These are phyloP conservation scores for Limtongozyma cylindracea DNA, from an alignment of 805 yeast genomes.

Conservation along the genomic window DNA sequence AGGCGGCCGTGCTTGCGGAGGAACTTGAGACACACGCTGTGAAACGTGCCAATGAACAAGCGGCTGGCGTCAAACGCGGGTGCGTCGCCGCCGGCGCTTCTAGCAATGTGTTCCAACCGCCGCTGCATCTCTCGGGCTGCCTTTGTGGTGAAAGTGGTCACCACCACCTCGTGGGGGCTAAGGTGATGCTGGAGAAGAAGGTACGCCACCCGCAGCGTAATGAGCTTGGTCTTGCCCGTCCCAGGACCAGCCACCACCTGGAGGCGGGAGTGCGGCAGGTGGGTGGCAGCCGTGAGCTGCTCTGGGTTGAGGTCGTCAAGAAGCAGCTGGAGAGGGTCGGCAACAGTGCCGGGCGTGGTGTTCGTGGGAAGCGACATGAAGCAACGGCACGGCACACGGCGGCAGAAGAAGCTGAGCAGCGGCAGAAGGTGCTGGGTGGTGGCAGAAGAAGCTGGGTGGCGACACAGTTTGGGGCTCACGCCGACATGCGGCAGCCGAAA, in stretches of 20 bases:
- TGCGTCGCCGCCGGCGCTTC: conserved; percentile 10
- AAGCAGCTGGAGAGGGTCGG: too few relatives aligned
- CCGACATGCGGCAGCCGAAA: background rate
- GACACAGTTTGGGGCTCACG: too few relatives aligned
- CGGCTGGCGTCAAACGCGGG: conserved; percentile 6
- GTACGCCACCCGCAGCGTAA: conserved; percentile 58
- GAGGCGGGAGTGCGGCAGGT: conserved; percentile 10
- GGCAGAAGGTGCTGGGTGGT: background rate
- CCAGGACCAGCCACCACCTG: conserved; percentile 39
- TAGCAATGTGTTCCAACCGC: conserved; percentile 18
- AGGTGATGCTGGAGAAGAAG: too few relatives aligned
- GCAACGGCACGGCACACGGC: too few relatives aligned
- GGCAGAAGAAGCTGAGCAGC: background rate
- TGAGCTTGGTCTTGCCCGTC: conserved; percentile 60
- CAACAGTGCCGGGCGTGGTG: too few relatives aligned
- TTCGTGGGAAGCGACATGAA: too few relatives aligned
- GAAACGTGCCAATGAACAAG: conserved; percentile 72
- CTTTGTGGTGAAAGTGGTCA: conserved; percentile 81
- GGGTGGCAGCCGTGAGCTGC: conserved; percentile 17
- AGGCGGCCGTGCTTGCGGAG: conserved; percentile 25
- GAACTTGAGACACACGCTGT: conserved; percentile 47
- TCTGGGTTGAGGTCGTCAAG: conserved; percentile 8
- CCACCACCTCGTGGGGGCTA: conserved; percentile 39
- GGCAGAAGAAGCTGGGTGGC: background rate
- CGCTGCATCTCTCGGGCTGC: conserved; percentile 75